phyloP scores from a whole-genome alignment of 176 grass and related monocot species.

The Triticum urartu region DNA sequence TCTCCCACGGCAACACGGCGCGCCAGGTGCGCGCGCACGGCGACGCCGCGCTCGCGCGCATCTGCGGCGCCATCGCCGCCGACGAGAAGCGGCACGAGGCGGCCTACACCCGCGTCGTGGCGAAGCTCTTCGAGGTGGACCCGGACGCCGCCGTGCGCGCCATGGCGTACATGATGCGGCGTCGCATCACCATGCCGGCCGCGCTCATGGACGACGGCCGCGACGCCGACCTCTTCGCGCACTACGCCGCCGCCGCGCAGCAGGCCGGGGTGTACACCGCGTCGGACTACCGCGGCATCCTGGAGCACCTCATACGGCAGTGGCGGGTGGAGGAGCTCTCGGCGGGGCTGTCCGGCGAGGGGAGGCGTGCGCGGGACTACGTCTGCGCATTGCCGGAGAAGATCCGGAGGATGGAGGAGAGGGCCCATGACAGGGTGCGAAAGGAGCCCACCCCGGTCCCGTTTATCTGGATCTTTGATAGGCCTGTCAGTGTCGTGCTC shows the following conservation, averaged over 20 bases:
- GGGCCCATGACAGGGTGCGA: conserved; percentile 42
- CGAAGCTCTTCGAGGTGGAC: conserved; percentile 61
- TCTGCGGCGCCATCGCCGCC: conserved; percentile 64
- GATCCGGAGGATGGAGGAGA: conserved; percentile 68
- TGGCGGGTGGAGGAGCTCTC: conserved; percentile 61
- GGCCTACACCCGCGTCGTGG: conserved; percentile 59
- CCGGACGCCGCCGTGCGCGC: conserved; percentile 59
- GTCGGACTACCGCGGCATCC: conserved; percentile 56
- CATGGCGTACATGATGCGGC: conserved; percentile 81
- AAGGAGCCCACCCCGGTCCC: not conserved
- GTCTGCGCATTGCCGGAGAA: conserved; percentile 55
- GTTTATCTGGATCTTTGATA: conserved; percentile 86
- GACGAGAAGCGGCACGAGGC: conserved; percentile 93
- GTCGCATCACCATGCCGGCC: conserved; percentile 72
- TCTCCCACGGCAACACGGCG: conserved; percentile 89
- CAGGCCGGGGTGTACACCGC: conserved; percentile 53
- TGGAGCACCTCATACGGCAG: conserved; percentile 62
- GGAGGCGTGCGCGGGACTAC: conserved; percentile 63
- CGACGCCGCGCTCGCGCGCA: conserved; percentile 49
- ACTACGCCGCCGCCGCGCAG: conserved; percentile 51
- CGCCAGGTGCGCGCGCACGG: conserved; percentile 42
- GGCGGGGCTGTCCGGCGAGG: conserved; percentile 54
- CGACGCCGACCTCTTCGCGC: conserved; percentile 50
- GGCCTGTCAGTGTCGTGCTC: conserved; percentile 16
- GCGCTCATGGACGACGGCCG: conserved; percentile 74